Evolutionary conservation across 2,329 filamentous ascomycete species (phyloP), one percentile per base, ranked within the genome.

Genomic region (Colletotrichum sp.): DNA sequence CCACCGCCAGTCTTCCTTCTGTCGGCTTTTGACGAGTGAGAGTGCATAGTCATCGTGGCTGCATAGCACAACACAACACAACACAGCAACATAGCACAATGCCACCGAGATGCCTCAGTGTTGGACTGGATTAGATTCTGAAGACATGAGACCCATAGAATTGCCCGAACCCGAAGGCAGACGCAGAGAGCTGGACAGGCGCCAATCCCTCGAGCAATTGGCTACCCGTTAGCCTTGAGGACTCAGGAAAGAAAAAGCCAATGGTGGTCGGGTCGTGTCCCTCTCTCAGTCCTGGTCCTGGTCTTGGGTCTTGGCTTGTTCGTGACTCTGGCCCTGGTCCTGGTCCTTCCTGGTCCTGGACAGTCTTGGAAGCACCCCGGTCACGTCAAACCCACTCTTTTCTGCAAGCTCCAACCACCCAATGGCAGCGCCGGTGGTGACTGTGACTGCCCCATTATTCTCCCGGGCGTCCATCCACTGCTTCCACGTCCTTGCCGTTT

Each of bases 341-440:
- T 38, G 36, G 36, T 30, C 61, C 34, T 65, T 30, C 61, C 34
- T 65, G 61, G 61, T 30, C 63, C 63, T 65, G 63, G 36, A 15
- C 28, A n/a, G 38, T 61, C 58, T 34, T 61, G 58, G 18, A 61
- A 61, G 18, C 28, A 28, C 57, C 67, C 67, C 38, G 36, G 67
- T 69, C 73, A 73, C 64, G 70, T 75, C 43, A 75, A 69, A 68
- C 8, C 73, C 70, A 65, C 73, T 58, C 55, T 43, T 67, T 67
- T 64, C 63, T 75, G 69, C 69, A 67, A 63, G 73, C 72, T 72
- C 69, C 73, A 73, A 73, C 70, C 73, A 73, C 58, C 70, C 70
- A 64, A 48, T 48, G 43, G n/a, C 43, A 48, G 43, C 43, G 43
- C 6, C 24, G 3, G 21, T 58, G 55, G 24, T 58, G 26, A 58